Evolutionary conservation across 345 rosid genomes (phyloP).

Genomic region (Melastoma malabathricum): DNA sequence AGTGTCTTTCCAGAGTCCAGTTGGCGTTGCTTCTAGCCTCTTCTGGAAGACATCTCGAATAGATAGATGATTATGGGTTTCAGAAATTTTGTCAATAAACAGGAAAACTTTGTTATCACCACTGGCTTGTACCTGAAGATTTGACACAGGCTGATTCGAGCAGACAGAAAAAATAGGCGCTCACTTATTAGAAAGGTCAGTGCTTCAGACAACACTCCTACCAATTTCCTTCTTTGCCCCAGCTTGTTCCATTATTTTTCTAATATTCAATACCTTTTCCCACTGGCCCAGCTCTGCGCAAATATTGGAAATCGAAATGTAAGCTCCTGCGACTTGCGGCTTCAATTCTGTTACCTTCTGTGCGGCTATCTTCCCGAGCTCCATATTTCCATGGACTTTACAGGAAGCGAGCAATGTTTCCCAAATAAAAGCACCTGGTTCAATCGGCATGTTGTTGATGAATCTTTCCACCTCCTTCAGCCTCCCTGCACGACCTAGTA

Average conservation of each 20-base stretch:
- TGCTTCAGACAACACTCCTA: constrained; percentile 41
- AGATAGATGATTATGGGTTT: too few relatives aligned
- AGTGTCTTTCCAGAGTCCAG: too few relatives aligned
- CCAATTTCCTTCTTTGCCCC: constrained; percentile 53
- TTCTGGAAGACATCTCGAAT: too few relatives aligned
- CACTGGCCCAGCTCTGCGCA: constrained; percentile 66
- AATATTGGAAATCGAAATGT: constrained; percentile 60
- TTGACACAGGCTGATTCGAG: too few relatives aligned
- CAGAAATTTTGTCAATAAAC: too few relatives aligned
- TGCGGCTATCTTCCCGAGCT: constrained; percentile 61
- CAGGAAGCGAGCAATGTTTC: constrained; percentile 73
- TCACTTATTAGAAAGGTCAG: background rate
- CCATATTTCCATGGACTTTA: constrained; percentile 52
- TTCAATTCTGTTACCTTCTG: constrained; percentile 34
- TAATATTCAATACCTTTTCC: constrained; percentile 47
- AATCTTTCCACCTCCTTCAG: constrained; percentile 58
- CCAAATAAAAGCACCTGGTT: constrained; percentile 62
- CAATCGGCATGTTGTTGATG: constrained; percentile 41
- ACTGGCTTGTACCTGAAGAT: too few relatives aligned
- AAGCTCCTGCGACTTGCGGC: constrained; percentile 50
- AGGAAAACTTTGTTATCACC: too few relatives aligned
- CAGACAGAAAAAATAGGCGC: too few relatives aligned
- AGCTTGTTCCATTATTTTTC: constrained; percentile 44
- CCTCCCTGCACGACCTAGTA: constrained; percentile 68
- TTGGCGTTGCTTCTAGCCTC: too few relatives aligned